phyloP scores from a whole-genome alignment of 495 filamentous ascomycete species.

The Clavariopsis aquatica region DNA sequence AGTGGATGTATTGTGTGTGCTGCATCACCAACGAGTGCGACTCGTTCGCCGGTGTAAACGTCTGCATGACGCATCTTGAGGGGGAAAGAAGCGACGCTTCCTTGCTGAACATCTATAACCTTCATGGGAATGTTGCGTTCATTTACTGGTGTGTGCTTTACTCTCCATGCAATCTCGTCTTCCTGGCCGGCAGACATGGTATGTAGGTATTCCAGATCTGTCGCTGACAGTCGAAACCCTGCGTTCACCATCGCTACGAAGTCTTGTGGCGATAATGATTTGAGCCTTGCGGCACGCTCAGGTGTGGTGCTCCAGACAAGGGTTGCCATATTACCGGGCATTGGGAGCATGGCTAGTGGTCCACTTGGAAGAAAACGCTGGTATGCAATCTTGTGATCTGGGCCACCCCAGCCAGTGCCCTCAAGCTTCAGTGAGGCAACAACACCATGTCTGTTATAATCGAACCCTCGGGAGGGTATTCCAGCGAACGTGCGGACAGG shows the following conservation, averaged over 20 bases:
- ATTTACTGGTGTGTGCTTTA: constrained; percentile 64
- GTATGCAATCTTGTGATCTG: constrained; percentile 72
- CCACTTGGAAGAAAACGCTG: constrained; percentile 94
- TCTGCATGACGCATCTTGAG: constrained; percentile 87
- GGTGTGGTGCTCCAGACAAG: constrained; percentile 93
- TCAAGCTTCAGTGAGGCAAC: constrained; percentile 82
- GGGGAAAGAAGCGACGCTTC: constrained; percentile 86
- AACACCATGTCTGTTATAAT: constrained; percentile 86
- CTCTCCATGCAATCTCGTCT: constrained; percentile 79
- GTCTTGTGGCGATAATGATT: constrained; percentile 66
- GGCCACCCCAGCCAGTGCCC: constrained; percentile 53
- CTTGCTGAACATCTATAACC: constrained; percentile 70
- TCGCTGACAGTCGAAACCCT: constrained; percentile 77
- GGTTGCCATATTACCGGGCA: constrained; percentile 78
- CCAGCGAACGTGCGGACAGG: constrained; percentile 88
- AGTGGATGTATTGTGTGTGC: constrained; percentile 94
- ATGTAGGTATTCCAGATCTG: constrained; percentile 80
- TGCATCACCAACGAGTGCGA: constrained; percentile 89
- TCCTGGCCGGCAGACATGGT: constrained; percentile 59
- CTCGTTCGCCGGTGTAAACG: constrained; percentile 83
- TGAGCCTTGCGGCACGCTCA: constrained; percentile 73
- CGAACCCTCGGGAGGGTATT: constrained; percentile 84
- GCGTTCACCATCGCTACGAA: constrained; percentile 91
- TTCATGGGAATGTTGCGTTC: constrained; percentile 53
- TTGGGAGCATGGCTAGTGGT: constrained; percentile 86